Evolutionary conservation across 2,329 filamentous ascomycete genomes (phyloP).

Genomic region (Aspergillus sp.): DNA sequence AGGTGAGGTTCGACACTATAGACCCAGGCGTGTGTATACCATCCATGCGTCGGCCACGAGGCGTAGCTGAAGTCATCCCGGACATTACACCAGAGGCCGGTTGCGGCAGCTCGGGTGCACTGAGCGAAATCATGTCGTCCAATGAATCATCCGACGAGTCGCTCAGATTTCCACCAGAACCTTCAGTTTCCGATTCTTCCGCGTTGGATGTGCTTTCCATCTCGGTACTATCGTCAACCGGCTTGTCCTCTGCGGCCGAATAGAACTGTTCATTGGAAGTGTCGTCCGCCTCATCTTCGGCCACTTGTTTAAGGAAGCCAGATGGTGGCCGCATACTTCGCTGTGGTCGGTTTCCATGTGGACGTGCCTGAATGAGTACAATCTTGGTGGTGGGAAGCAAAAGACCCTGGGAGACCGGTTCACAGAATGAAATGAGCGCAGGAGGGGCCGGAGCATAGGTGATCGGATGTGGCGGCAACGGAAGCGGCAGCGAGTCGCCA

Average conservation of each 20-base stretch:
- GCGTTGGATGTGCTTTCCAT: constrained; percentile 56
- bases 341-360: constrained; percentile 42
- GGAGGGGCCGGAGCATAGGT: constrained; percentile 82
- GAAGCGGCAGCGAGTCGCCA: constrained; percentile 78
- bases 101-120: constrained; percentile 74
- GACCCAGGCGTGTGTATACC: constrained; percentile 82
- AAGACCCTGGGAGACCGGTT: constrained; percentile 87
- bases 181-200: constrained; percentile 62
- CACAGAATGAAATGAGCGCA: constrained; percentile 86
- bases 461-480: constrained; percentile 75
- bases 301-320: constrained; percentile 60
- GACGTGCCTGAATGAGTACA: constrained; percentile 63
- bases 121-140: constrained; percentile 90
- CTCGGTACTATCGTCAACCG: constrained; percentile 43
- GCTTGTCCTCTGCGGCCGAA: constrained; percentile 81
- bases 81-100: constrained; percentile 77
- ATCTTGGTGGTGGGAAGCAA: constrained; percentile 77
- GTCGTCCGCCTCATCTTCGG: constrained; percentile 68
- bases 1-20: constrained; percentile 84
- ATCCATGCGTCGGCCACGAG: constrained; percentile 70
- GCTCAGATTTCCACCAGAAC: constrained; percentile 55
- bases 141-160: constrained; percentile 87
- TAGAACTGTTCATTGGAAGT: constrained; percentile 89
- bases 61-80: constrained; percentile 76
- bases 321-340: constrained; percentile 49